Evolutionary conservation across 2,329 filamentous ascomycete genomes (phyloP).

Genomic region (Paracamarosporium sp.): DNA sequence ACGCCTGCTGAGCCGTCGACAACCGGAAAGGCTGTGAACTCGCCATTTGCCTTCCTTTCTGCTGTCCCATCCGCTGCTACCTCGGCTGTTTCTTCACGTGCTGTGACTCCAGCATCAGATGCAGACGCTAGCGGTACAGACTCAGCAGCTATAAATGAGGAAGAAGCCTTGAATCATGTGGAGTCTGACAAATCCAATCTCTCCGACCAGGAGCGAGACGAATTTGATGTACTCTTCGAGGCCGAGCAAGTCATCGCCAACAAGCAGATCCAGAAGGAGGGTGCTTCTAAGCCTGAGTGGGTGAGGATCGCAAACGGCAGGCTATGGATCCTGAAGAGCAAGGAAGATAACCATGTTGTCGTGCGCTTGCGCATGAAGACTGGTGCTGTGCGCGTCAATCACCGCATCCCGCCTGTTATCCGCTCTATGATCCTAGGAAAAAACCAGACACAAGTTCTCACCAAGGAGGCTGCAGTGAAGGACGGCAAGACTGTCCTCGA

Average conservation of each 20-base stretch:
- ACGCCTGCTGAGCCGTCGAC: constrained; percentile 33
- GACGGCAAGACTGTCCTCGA: constrained; percentile 27
- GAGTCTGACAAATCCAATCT: constrained; percentile 41
- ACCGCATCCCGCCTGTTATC: constrained; percentile 35
- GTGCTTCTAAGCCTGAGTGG: constrained; percentile 34
- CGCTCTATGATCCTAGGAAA: constrained; percentile 27
- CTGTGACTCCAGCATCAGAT: constrained; percentile 44
- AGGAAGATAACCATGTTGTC: constrained; percentile 38
- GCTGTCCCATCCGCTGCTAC: constrained; percentile 28
- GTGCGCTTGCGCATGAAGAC: constrained; percentile 41
- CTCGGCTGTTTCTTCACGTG: constrained; percentile 44
- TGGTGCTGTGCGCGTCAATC: constrained; percentile 41
- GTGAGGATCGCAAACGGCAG: constrained; percentile 39
- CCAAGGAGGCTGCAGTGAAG: constrained; percentile 24
- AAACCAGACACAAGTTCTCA: constrained; percentile 36
- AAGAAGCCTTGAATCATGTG: constrained; percentile 34
- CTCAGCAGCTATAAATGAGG: constrained; percentile 32
- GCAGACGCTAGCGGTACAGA: constrained; percentile 36
- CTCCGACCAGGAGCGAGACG: constrained; percentile 37
- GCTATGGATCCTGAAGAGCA: constrained; percentile 46
- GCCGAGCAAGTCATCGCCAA: constrained; percentile 35
- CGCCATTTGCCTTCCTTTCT: constrained; percentile 33
- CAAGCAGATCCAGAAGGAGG: constrained; percentile 30
- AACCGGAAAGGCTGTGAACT: constrained; percentile 31
- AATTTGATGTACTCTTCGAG: constrained; percentile 44